Evolutionary conservation across 2,329 filamentous ascomycete genomes (phyloP).

Genomic region (Microthyrium microscopicum): DNA sequence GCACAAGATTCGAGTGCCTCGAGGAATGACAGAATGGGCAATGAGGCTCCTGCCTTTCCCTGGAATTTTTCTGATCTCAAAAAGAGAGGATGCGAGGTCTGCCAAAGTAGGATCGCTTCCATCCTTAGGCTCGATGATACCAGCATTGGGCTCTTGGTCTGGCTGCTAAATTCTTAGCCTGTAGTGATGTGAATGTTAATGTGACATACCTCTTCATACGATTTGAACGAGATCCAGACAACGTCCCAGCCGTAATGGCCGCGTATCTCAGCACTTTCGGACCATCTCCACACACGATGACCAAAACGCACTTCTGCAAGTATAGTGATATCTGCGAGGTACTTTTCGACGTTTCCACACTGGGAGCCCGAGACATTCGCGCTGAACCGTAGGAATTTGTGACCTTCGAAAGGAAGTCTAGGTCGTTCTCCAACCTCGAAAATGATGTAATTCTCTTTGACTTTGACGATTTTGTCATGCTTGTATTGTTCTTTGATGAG

Average conservation of each 20-base stretch:
- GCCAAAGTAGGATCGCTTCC: constrained; percentile 6
- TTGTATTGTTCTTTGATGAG: constrained; percentile 12
- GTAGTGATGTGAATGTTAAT: not conserved
- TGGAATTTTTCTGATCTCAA: constrained; percentile 8
- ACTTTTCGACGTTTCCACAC: constrained; percentile 10
- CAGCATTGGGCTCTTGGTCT: constrained; percentile 4
- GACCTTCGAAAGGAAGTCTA: constrained; percentile 14
- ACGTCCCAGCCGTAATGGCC: constrained; percentile 12
- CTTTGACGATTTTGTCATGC: constrained; percentile 12
- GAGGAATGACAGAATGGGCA: constrained; percentile 15
- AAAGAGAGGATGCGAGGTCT: constrained; percentile 3
- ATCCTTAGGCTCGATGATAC: constrained; percentile 1
- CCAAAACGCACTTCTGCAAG: constrained; percentile 11
- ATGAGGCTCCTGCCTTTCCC: constrained; percentile 19
- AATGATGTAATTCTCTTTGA: constrained; percentile 14
- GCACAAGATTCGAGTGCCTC: constrained; percentile 20
- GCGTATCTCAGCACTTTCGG: constrained; percentile 9
- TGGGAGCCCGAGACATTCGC: constrained; percentile 12
- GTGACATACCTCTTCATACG: constrained; percentile 14
- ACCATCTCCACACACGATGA: constrained; percentile 12
- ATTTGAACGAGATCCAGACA: constrained; percentile 12
- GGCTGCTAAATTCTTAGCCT: constrained; percentile 1
- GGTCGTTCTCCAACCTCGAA: constrained; percentile 16
- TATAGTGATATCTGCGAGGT: constrained; percentile 12
- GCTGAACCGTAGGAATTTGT: constrained; percentile 17